phyloP scores from a whole-genome alignment of 768 basidiomycete genomes.

The Podaxis pistillaris region DNA sequence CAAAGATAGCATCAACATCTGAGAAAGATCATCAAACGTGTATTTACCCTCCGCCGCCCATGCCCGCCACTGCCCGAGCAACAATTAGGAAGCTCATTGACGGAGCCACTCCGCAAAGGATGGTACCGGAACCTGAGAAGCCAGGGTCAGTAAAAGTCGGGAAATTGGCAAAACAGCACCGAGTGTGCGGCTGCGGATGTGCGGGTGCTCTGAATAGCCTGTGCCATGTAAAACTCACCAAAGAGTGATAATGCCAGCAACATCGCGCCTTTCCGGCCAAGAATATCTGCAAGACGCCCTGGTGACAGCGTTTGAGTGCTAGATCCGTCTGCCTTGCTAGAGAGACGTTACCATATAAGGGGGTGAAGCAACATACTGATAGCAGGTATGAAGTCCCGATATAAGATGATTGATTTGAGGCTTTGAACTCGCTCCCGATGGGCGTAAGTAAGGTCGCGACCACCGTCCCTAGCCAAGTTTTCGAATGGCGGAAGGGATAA shows the following conservation, averaged over 20 bases:
- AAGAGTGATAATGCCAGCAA: slow-evolving; percentile 81
- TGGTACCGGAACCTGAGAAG: slow-evolving; percentile 69
- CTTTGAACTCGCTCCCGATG: slow-evolving; percentile 83
- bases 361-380: slow-evolving; percentile 89
- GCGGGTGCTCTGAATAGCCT: neutral
- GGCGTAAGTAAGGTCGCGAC: slow-evolving; percentile 84
- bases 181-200: neutral
- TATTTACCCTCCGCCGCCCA: slow-evolving; percentile 88
- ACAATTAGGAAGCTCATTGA: slow-evolving; percentile 82
- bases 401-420: slow-evolving; percentile 79
- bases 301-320: slow-evolving; percentile 21
- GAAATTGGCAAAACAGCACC: slow-evolving; percentile 14
- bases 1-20: slow-evolving; percentile 24
- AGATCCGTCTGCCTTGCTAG: slow-evolving; percentile 9
- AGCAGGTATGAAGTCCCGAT: slow-evolving; percentile 87
- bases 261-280: slow-evolving; percentile 87
- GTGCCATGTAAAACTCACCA: slow-evolving; percentile 39
- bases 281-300: slow-evolving; percentile 83
- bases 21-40: slow-evolving; percentile 14
- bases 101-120: slow-evolving; percentile 82
- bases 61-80: slow-evolving; percentile 84
- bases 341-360: slow-evolving; percentile 66
- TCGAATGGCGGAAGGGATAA: slow-evolving; percentile 14
- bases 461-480: slow-evolving; percentile 59
- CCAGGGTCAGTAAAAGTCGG: slow-evolving; percentile 12